Conservation (phyloP, 2,329 filamentous ascomycete genomes). For the Fusarium setosum region DNA sequence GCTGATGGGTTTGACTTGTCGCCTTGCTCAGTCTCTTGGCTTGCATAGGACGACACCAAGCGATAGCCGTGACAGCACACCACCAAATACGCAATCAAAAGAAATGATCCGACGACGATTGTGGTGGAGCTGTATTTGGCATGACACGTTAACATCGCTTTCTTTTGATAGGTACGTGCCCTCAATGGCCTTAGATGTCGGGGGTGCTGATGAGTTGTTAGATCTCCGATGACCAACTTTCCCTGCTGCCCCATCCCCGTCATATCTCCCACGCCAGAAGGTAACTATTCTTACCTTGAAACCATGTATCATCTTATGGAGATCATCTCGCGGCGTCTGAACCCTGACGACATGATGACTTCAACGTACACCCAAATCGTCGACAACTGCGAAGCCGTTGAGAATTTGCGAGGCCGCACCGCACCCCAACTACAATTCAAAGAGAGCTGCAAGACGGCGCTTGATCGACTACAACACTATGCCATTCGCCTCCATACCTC, state of each 20-base stretch:
- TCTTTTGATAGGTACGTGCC: constrained; percentile 69
- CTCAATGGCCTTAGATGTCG: background rate
- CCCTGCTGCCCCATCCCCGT: constrained; percentile 66
- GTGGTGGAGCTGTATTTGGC: constrained; percentile 76
- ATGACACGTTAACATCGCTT: constrained; percentile 73
- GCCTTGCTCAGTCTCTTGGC: constrained; percentile 73
- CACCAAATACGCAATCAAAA: constrained; percentile 59
- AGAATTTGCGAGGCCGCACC: constrained; percentile 61
- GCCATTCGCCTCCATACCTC: constrained; percentile 73
- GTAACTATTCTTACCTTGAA: constrained; percentile 69
- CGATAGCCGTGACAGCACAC: constrained; percentile 57
- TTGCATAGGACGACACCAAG: constrained; percentile 62
- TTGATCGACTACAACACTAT: constrained; percentile 72
- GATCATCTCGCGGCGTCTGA: constrained; percentile 68
- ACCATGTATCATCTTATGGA: constrained; percentile 74
- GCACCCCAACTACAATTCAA: constrained; percentile 66
- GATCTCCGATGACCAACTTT: constrained; percentile 72
- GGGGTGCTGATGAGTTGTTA: constrained; percentile 40
- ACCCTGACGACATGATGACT: constrained; percentile 63
- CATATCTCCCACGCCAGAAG: constrained; percentile 53
- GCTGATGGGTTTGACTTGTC: constrained; percentile 70
- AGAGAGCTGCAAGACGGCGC: constrained; percentile 71
- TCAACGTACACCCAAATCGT: constrained; percentile 66
- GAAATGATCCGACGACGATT: constrained; percentile 66
- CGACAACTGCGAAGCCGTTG: constrained; percentile 66